Base-by-base conservation (phyloP, 352 stramenopile genomes). In the Pythium volutum region DNA sequence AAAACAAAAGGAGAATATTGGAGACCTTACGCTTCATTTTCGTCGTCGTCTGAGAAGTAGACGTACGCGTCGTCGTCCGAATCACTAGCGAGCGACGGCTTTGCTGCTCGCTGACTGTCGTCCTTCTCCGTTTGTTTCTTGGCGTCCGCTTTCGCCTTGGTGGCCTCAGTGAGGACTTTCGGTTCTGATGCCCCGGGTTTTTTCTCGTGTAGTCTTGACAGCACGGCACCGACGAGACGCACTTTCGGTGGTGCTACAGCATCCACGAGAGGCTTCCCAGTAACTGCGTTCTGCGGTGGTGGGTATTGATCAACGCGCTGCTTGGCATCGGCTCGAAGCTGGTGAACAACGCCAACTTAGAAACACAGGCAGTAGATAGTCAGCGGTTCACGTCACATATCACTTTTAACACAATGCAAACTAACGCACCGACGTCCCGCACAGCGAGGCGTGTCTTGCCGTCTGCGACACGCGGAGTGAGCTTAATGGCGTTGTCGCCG, bases 11-110 rank as follows among this genome's bases (percentile, higher is more conserved):
- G n/a, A n/a, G n/a, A n/a, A n/a, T n/a, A n/a, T n/a, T n/a, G n/a
- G n/a, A n/a, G n/a, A n/a, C n/a, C 39, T 23, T 39, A 34, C 20
- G 46, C 26, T 20, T 46, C 34, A 18, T 51, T 12, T 49, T 57
- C 38, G 10, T 46, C 33, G 1, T 55, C 55, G 22, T 69, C 62
- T 12, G 62, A 68, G 25, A 59, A 74, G 56, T 71, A 69, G 12
- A 55, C 50, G 42, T 65, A 60, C 8, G 62, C 59, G 26, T 67
- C 67, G 9, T 74, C 60, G 0, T 64, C 64, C 1, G 26, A 31
- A 15, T 48, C 42, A 48, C 20, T 27, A 0, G n/a, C 42, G 42
- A 8, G n/a, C 38, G 38, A 45, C 9, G 42, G 18, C n/a, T 16
- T 18, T 15, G 42, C n/a, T 29, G 10, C 8, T 11, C 7, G n/a